Conservation (phyloP, 176 grass and related monocot genomes). For the Elaeis guineensis region DNA sequence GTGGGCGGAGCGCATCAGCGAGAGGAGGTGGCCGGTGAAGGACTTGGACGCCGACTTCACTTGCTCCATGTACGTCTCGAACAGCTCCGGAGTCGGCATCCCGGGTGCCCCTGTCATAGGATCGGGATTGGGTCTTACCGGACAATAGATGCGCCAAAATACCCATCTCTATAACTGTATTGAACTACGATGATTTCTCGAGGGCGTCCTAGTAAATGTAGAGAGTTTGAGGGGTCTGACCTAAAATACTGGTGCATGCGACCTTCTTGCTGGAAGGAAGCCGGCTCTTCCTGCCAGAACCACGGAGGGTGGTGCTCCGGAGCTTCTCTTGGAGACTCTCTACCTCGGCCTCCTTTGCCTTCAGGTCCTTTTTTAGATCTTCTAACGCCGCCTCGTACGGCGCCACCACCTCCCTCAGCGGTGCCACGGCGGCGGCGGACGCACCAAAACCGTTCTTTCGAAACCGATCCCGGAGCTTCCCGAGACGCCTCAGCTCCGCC, state of each 20-base stretch:
- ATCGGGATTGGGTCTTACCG: no score
- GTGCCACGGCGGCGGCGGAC: slow-evolving; percentile 8
- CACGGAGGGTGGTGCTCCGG: slow-evolving; percentile 20
- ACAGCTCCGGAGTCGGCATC: slow-evolving; percentile 54
- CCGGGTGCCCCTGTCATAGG: slow-evolving; percentile 1
- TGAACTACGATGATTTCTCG: no score
- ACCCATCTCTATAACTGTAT: no score
- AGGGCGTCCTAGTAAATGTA: no score
- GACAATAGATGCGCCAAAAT: background rate
- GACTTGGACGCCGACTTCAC: slow-evolving; percentile 54
- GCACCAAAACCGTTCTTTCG: slow-evolving; percentile 23
- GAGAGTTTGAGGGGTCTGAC: background rate
- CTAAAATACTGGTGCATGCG: slow-evolving; percentile 15
- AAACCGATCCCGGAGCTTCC: slow-evolving; percentile 68
- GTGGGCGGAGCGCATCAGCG: slow-evolving; percentile 47
- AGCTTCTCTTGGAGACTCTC: slow-evolving; percentile 67
- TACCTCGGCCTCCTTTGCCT: slow-evolving; percentile 70
- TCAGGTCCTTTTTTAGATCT: slow-evolving; percentile 68
- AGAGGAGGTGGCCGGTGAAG: slow-evolving; percentile 61
- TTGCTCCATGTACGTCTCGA: slow-evolving; percentile 51
- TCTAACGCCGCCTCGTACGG: slow-evolving; percentile 89
- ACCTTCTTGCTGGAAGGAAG: slow-evolving; percentile 25
- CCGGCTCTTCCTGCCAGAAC: slow-evolving; percentile 28
- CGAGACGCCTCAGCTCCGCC: slow-evolving; percentile 72
- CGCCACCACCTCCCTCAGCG: slow-evolving; percentile 66